phyloP scores from a whole-genome alignment of 306 rosid genomes.

The Neltuma alba region DNA sequence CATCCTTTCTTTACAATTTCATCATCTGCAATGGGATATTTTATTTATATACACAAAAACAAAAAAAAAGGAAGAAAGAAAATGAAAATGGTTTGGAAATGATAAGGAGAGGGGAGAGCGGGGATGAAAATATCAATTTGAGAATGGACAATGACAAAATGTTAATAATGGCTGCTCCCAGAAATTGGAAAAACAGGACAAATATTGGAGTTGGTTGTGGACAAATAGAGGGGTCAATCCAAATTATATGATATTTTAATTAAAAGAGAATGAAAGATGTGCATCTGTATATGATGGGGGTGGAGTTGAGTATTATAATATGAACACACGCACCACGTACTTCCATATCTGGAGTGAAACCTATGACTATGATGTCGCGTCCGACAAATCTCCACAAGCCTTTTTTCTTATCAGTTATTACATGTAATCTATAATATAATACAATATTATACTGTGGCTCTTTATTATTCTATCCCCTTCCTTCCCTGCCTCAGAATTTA shows the following conservation, averaged over 20 bases:
- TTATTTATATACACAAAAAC: background rate
- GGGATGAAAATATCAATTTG: background rate
- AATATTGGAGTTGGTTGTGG: constrained; percentile 22
- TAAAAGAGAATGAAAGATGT: background rate
- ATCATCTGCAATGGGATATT: too few species aligned
- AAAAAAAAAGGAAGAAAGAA: too few species aligned
- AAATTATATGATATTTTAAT: too few species aligned
- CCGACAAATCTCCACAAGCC: constrained; percentile 36
- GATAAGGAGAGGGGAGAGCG: too few species aligned
- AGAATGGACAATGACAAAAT: constrained; percentile 19
- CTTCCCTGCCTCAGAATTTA: too few species aligned
- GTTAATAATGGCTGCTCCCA: constrained; percentile 5
- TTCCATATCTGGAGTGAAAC: constrained; percentile 39
- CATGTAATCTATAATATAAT: too few species aligned
- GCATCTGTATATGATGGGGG: background rate
- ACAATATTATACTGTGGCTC: too few species aligned
- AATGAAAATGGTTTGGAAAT: background rate
- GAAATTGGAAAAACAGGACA: constrained; percentile 23
- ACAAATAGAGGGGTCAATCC: constrained; percentile 17
- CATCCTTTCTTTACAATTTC: too few species aligned
- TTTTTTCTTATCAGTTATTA: too few species aligned
- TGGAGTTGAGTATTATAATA: background rate
- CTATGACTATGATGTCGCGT: constrained; percentile 24
- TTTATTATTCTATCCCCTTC: too few species aligned
- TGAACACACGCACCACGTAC: constrained; percentile 16